These are phyloP conservation scores for Cytidiella melzeri DNA, from an alignment of 768 basidiomycete genomes.

Conservation along the genomic window DNA sequence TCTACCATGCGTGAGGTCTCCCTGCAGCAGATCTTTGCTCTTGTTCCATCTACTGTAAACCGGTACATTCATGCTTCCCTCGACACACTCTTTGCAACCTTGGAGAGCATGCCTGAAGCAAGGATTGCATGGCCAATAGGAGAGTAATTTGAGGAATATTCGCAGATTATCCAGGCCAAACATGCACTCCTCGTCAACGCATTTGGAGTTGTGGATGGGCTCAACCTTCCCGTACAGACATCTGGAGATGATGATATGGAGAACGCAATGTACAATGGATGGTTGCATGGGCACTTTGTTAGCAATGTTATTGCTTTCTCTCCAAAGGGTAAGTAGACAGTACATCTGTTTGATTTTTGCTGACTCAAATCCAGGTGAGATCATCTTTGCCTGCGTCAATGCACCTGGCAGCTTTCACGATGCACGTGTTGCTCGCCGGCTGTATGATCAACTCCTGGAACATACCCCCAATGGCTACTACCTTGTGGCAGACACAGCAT, in stretches of 20 bases:
- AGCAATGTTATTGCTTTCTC: constrained; percentile 34
- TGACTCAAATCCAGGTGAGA: no score
- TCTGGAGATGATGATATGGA: constrained; percentile 34
- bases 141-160: background rate
- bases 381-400: constrained; percentile 32
- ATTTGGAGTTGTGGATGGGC: constrained; percentile 3
- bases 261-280: constrained; percentile 43
- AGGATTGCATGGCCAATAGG: constrained; percentile 23
- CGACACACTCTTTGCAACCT: constrained; percentile 25
- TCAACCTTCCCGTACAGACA: constrained; percentile 8
- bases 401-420: constrained; percentile 47
- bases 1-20: constrained; percentile 34
- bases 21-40: constrained; percentile 35
- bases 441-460: constrained; percentile 30
- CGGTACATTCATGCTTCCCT: constrained; percentile 29
- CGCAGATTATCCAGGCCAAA: constrained; percentile 11
- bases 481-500: constrained; percentile 41
- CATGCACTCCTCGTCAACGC: constrained; percentile 1
- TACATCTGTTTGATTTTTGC: no score
- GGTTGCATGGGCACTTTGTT: constrained; percentile 35
- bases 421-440: constrained; percentile 31
- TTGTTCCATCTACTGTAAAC: constrained; percentile 32
- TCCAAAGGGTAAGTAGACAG: constrained; percentile 1
- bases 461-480: constrained; percentile 36
- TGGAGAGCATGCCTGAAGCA: constrained; percentile 24